A percentile compares a stretch with the other conserved stretches of the same genome.
Evolutionary conservation across 2,329 filamentous ascomycete genomes (phyloP).

Genomic region (Corynespora cassiicola): DNA sequence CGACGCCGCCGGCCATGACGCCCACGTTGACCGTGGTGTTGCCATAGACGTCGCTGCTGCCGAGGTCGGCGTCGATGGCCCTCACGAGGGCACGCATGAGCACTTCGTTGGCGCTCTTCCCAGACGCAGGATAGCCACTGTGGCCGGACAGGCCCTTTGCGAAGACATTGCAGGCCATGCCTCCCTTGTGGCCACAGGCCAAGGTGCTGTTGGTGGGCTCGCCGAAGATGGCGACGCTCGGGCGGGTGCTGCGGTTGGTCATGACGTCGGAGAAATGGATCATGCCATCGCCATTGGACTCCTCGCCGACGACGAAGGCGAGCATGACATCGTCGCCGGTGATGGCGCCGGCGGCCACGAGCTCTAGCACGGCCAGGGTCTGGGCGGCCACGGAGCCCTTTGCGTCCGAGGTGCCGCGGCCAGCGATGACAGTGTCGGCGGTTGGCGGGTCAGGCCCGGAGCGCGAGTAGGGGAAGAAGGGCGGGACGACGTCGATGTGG

Average conservation of each 20-base stretch:
- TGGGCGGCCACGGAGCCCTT: slow-evolving; percentile 2
- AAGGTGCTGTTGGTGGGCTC: slow-evolving; percentile 87
- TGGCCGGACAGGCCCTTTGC: too few species aligned
- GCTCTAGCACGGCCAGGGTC: slow-evolving; percentile 48
- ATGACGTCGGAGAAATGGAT: background rate
- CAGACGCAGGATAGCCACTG: slow-evolving; percentile 68
- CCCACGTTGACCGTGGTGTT: slow-evolving; percentile 85
- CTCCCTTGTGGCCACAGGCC: slow-evolving; percentile 87
- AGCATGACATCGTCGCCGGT: background rate
- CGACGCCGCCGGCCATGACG: slow-evolving; percentile 78
- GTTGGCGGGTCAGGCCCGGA: too few species aligned
- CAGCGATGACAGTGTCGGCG: too few species aligned
- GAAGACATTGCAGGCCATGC: too few species aligned
- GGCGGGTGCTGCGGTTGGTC: background rate
- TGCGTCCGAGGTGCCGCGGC: slow-evolving; percentile 60
- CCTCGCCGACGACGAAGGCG: slow-evolving; percentile 5
- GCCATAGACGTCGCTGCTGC: slow-evolving; percentile 41
- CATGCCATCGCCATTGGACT: slow-evolving; percentile 4
- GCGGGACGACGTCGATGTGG: too few species aligned
- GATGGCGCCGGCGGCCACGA: background rate
- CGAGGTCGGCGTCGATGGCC: slow-evolving; percentile 48
- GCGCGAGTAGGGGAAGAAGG: too few species aligned
- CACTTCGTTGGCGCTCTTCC: too few species aligned
- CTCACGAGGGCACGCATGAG: too few species aligned
- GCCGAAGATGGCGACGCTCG: slow-evolving; percentile 72